Percentiles rank a stretch among this genome's conserved stretches.
Conservation (phyloP, 2,329 filamentous ascomycete species). For the Pseudopithomyces maydicus region DNA sequence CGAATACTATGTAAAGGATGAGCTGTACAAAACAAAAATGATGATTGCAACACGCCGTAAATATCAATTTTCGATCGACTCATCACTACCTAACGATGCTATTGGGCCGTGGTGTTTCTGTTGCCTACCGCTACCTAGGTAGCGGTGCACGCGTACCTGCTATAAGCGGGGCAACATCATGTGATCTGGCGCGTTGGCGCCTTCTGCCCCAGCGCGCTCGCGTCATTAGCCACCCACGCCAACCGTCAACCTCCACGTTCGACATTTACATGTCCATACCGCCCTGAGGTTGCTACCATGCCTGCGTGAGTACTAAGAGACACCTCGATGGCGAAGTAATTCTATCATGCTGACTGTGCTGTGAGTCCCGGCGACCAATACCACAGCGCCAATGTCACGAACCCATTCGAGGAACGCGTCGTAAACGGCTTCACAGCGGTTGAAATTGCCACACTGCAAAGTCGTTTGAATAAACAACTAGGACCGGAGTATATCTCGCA, state of each 20-base stretch:
- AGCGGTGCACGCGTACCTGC: background rate
- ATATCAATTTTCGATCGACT: background rate
- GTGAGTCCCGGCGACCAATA: conserved; percentile 48
- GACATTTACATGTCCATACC: conserved; percentile 29
- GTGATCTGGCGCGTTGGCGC: conserved; percentile 23
- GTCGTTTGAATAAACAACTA: conserved; percentile 86
- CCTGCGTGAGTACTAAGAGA: conserved; percentile 37
- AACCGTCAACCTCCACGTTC: conserved; percentile 24
- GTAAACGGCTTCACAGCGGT: conserved; percentile 84
- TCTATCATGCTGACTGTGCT: too few species aligned
- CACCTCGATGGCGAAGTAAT: too few species aligned
- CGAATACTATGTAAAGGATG: background rate
- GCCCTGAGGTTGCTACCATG: conserved; percentile 31
- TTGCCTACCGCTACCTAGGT: background rate
- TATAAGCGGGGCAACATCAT: conserved; percentile 18
- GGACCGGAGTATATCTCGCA: conserved; percentile 95
- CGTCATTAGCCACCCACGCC: conserved; percentile 36
- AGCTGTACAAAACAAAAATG: background rate
- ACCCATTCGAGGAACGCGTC: conserved; percentile 81
- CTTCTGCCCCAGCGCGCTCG: conserved; percentile 25
- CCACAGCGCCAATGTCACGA: conserved; percentile 52
- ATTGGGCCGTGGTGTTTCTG: background rate
- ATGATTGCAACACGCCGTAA: background rate
- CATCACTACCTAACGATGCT: background rate
- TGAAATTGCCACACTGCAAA: conserved; percentile 86